Percentiles rank a stretch among this genome's conserved stretches.
These are phyloP conservation scores for Paramecium biaurelia DNA, from an alignment of 73 alveolate species.

Conservation along the genomic window DNA sequence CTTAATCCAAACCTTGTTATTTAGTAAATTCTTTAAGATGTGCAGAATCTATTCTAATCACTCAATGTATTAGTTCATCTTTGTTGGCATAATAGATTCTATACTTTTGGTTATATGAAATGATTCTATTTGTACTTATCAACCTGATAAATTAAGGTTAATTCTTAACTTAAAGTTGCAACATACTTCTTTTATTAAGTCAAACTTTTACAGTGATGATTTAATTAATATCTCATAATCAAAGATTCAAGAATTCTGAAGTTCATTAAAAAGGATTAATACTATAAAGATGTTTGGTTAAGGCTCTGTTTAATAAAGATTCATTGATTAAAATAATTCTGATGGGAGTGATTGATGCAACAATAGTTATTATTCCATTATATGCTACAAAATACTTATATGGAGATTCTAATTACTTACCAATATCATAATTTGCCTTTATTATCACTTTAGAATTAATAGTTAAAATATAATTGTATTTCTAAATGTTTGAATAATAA, in stretches of 20 bases:
- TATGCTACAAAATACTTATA: not conserved
- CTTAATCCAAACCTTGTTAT: not conserved
- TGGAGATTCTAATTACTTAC: constrained; percentile 16
- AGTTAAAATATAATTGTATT: not conserved
- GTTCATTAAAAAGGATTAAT: not conserved
- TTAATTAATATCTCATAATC: not conserved
- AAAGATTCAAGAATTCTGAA: not conserved
- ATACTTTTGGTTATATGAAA: not conserved
- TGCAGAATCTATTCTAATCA: not conserved
- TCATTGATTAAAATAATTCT: not conserved
- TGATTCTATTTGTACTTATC: not conserved
- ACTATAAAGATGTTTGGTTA: not conserved
- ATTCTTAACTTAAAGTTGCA: not conserved
- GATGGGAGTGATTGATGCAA: not conserved
- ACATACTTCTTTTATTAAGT: not conserved
- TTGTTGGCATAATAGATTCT: not conserved
- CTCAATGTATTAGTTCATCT: not conserved
- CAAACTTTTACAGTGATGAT: not conserved
- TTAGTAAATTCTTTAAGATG: not conserved
- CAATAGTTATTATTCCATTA: not conserved
- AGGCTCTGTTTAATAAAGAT: not conserved
- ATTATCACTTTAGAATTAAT: not conserved
- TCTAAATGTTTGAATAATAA: not conserved
- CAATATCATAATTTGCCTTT: constrained; percentile 16
- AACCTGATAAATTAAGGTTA: not conserved